Conservation (phyloP, 768 basidiomycete species). For the Bullera alba region DNA sequence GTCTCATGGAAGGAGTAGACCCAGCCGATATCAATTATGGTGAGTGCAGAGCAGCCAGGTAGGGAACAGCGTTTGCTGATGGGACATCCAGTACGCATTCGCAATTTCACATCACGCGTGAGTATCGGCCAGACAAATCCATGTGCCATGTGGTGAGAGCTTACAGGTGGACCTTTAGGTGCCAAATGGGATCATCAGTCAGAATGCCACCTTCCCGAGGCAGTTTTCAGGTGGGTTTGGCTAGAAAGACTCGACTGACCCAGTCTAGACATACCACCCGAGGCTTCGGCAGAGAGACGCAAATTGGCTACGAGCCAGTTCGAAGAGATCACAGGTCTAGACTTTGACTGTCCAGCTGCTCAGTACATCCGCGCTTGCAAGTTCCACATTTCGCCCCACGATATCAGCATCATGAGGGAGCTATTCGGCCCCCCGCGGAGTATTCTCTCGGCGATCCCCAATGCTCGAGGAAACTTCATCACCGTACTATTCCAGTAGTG, state of each 20-base stretch:
- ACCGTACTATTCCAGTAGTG: conserved; percentile 13
- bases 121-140: neutral
- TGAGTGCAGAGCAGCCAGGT: neutral
- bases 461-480: conserved; percentile 1
- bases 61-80: neutral
- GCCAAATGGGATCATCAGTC: neutral
- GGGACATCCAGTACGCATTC: neutral
- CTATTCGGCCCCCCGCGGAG: conserved; percentile 18
- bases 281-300: neutral
- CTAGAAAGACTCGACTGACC: neutral
- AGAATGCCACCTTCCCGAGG: neutral
- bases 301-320: neutral
- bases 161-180: neutral
- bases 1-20: conserved; percentile 9
- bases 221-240: neutral
- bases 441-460: conserved; percentile 4
- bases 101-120: neutral
- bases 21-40: neutral
- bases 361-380: neutral
- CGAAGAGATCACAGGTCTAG: neutral
- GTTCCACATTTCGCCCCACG: conserved; percentile 15
- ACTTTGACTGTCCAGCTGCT: neutral
- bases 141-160: too few relatives aligned
- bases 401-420: conserved; percentile 31
- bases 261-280: neutral